Base-by-base conservation (phyloP, 768 basidiomycete genomes). In the Omphalotus guepiniiformis region DNA sequence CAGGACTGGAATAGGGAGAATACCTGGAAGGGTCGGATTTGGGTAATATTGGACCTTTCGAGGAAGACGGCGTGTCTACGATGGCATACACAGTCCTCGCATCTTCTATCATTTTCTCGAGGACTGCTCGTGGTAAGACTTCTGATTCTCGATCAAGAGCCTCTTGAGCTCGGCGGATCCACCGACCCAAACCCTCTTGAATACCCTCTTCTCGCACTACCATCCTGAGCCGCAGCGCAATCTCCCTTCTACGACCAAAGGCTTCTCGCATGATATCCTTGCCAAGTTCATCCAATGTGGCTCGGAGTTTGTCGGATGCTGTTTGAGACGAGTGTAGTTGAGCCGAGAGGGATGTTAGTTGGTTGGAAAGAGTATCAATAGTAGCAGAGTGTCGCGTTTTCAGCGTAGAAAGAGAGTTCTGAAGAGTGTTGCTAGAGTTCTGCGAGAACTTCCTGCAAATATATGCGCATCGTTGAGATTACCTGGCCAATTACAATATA, bases 361-460 rank as follows among this genome's bases (percentile, higher is more conserved):
- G 78, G 2, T 72, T 57, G 16, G 78, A 66, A 2, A 87, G 65
- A 0, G 85, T 85, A 4, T 73, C 56, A 1, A 79, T 56, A 0
- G 84, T 85, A 1, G 85, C 77, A 2, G 74, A 64, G 56, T 90
- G 83, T 3, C 89, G 77, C 0, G 72, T 59, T 45, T 79, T 80
- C 39, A 88, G 71, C 2, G 77, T 64, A 4, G 68, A 66, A 35
- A 91, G 69, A 11, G 86, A 76, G 3, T 67, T 56, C 53, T 88
- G 85, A 0, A 92, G 76, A 1, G 73, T 60, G 46, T 86, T 74
- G 3, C 83, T 85, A 6, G 85, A 80, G 2, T 76, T 69, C 58
- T 93, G 89, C 2, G 88, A 89, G 64, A 91, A 93, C 62, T 82
- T 85, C 89, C 89, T 90, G 51, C 21, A 2, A 11, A 25, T 6